Base-by-base conservation (phyloP, 2,329 filamentous ascomycete genomes). In the Diplodia mutila region DNA sequence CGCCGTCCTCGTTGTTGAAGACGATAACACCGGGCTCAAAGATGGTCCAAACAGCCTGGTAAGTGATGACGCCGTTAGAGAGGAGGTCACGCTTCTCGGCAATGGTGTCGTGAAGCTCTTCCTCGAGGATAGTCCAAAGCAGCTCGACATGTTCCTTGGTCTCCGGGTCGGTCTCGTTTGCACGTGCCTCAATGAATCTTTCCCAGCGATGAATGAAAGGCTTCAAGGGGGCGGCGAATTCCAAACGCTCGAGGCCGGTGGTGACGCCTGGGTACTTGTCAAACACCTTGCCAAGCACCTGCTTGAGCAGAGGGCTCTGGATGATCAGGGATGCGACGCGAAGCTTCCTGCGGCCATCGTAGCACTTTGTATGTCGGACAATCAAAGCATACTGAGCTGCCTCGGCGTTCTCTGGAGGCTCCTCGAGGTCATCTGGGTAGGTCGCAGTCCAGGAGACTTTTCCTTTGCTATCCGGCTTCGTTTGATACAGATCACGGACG, bases 171-270 rank as follows among this genome's bases (percentile, higher is more conserved):
- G 74, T 68, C 9, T 70, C 70, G n/a, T 68, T 68, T 34, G 74
- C 67, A 8, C 72, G 67, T 4, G 70, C 71, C 49, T 74, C 70
- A 23, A 72, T 69, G 61, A 78, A 74, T 23, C 68, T 68, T 16
- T 70, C 69, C 77, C 77, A 80, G 14, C 78, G 73, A 69, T 79
- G 74, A 39, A 78, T 73, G 69, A 80, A 79, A 4, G 74, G 73
- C n/a, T 74, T 70, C 66, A 80, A 79, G 4, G 78, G 78, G 8
- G 69, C 71, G 1, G 70, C 70, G 67, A 80, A 78, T 4, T 72
- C 75, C 25, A 79, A 68, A 16, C 73, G 69, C 61, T 76, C 73
- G 34, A 79, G 70, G 46, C 71, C 72, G 14, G 75, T 73, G 11
- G 72, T 75, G 48, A 80, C 69, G 8, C 76, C 76, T 3, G 72